A percentile compares a stretch with the other conserved stretches of the same genome.
These are phyloP conservation scores for Globisporangium rhizosaccharum DNA, from an alignment of 352 stramenopile species.

Conservation along the genomic window DNA sequence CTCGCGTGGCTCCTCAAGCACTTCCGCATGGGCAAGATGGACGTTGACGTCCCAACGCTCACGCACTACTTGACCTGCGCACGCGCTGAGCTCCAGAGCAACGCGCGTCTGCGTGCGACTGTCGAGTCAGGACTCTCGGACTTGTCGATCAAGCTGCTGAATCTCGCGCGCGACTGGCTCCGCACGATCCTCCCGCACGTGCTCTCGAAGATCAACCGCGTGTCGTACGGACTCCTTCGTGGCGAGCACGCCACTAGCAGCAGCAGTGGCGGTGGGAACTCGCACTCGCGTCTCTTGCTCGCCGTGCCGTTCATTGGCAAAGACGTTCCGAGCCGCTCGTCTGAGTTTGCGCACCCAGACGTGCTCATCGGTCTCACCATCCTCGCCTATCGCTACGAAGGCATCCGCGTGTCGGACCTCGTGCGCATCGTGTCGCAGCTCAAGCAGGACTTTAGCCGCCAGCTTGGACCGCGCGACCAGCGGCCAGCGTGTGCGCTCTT, in stretches of 20 bases:
- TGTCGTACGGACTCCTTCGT: slow-evolving; percentile 96
- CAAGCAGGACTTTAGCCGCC: slow-evolving; percentile 84
- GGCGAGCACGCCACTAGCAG: slow-evolving; percentile 45
- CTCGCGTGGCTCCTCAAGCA: slow-evolving; percentile 82
- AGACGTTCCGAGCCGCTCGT: slow-evolving; percentile 97
- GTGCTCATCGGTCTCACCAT: slow-evolving; percentile 91
- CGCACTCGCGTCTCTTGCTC: slow-evolving; percentile 94
- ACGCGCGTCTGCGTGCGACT: slow-evolving; percentile 70
- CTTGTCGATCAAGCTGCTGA: slow-evolving; percentile 96
- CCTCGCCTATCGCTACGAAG: slow-evolving; percentile 89
- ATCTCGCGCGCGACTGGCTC: slow-evolving; percentile 97
- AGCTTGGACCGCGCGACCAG: slow-evolving; percentile 77
- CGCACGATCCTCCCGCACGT: slow-evolving; percentile 97
- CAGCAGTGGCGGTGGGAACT: slow-evolving; percentile 62
- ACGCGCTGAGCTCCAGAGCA: slow-evolving; percentile 52
- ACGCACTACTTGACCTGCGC: slow-evolving; percentile 67
- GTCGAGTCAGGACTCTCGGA: slow-evolving; percentile 73
- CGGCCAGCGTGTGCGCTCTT: slow-evolving; percentile 77
- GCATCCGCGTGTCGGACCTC: slow-evolving; percentile 79
- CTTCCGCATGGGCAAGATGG: slow-evolving; percentile 92
- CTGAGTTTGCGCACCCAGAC: slow-evolving; percentile 99
- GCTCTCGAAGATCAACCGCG: slow-evolving; percentile 98
- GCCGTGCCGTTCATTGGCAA: slow-evolving; percentile 99
- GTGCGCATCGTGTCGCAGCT: slow-evolving; percentile 84
- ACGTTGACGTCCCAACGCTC: slow-evolving; percentile 73